Evolutionary conservation across 2,329 filamentous ascomycete genomes (phyloP).

Genomic region (Penicillium brasilianum): DNA sequence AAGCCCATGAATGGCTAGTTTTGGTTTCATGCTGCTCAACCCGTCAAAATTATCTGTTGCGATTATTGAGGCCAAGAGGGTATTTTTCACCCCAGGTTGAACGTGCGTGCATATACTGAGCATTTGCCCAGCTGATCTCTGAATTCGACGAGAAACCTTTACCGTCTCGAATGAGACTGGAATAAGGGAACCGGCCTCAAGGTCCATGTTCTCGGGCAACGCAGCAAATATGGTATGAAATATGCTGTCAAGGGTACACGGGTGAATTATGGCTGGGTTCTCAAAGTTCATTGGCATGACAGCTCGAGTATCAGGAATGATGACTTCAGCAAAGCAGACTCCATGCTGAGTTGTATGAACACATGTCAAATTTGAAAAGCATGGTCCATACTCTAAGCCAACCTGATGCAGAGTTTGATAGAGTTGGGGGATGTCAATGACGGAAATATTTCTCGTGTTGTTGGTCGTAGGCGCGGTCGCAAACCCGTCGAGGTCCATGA

Average conservation of each 20-base stretch:
- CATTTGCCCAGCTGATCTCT: conserved; percentile 10
- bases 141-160: conserved; percentile 16
- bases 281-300: conserved; percentile 38
- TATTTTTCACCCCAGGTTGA: background rate
- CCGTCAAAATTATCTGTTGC: conserved; percentile 8
- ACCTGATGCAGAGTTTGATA: conserved; percentile 31
- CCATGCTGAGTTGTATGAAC: conserved; percentile 17
- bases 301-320: conserved; percentile 32
- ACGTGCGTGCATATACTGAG: conserved; percentile 22
- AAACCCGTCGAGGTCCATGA: background rate
- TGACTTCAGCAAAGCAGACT: conserved; percentile 28
- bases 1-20: conserved; percentile 23
- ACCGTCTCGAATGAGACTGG: conserved; percentile 33
- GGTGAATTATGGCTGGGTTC: conserved; percentile 37
- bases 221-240: conserved; percentile 37
- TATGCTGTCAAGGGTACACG: conserved; percentile 38
- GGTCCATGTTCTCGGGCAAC: conserved; percentile 16
- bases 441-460: conserved; percentile 13
- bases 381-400: conserved; percentile 38
- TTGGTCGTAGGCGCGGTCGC: background rate
- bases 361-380: conserved; percentile 32
- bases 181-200: conserved; percentile 23
- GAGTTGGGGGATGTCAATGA: conserved; percentile 29
- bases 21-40: conserved; percentile 4
- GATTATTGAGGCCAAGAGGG: conserved; percentile 23